Percentiles rank a stretch among this genome's conserved stretches.
phyloP scores from a whole-genome alignment of 225 moss, liverwort and hornwort genomes.

The Takakia lepidozioides region DNA sequence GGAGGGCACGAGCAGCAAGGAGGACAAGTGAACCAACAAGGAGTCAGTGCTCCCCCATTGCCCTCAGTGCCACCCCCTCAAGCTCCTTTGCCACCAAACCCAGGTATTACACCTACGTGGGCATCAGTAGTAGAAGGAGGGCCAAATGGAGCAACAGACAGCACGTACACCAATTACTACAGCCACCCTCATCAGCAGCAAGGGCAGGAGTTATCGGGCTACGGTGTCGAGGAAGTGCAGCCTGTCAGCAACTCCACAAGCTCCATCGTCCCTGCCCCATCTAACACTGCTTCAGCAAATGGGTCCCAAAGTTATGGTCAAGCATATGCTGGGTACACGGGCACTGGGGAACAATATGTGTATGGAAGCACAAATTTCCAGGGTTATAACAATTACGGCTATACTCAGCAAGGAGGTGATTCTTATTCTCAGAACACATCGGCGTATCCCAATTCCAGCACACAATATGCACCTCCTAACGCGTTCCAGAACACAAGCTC shows the following conservation, averaged over 20 bases:
- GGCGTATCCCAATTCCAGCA: slow-evolving; percentile 36
- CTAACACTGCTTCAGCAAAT: slow-evolving; percentile 38
- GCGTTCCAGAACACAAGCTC: slow-evolving; percentile 60
- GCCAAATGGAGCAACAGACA: slow-evolving; percentile 35
- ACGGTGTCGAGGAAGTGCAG: slow-evolving; percentile 52
- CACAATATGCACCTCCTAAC: slow-evolving; percentile 46
- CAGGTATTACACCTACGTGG: slow-evolving; percentile 57
- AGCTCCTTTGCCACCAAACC: slow-evolving; percentile 75
- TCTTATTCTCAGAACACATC: slow-evolving; percentile 65
- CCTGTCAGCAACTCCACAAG: slow-evolving; percentile 21
- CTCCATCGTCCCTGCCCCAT: slow-evolving; percentile 25
- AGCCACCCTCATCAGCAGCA: slow-evolving; percentile 49
- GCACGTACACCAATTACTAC: slow-evolving; percentile 50
- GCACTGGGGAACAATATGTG: slow-evolving; percentile 45
- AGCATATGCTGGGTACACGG: slow-evolving; percentile 56
- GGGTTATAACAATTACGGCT: slow-evolving; percentile 43
- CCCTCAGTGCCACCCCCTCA: slow-evolving; percentile 87
- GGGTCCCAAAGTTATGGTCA: slow-evolving; percentile 66
- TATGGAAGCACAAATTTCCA: slow-evolving; percentile 56
- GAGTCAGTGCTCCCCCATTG: slow-evolving; percentile 56
- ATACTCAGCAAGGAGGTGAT: slow-evolving; percentile 62
- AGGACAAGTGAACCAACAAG: slow-evolving; percentile 56
- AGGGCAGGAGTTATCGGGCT: slow-evolving; percentile 59
- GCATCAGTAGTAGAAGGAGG: slow-evolving; percentile 36
- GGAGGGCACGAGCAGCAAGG: slow-evolving; percentile 48